Evolutionary conservation across 805 yeast genomes (phyloP).

Genomic region (Aciculoconidium aculeatum): DNA sequence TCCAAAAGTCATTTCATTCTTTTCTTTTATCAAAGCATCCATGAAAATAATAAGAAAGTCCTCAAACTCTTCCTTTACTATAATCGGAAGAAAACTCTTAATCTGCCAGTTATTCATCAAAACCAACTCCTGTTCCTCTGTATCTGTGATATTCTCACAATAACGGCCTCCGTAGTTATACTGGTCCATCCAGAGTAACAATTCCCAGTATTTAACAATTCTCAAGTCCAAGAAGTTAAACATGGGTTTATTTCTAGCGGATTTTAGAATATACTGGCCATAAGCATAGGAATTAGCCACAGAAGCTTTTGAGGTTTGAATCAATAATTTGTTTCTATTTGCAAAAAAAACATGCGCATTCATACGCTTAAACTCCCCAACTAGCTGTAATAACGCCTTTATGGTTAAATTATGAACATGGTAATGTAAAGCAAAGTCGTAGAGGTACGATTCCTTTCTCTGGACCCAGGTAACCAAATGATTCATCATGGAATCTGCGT

Average conservation of each 20-base stretch:
- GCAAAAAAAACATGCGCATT: constrained; percentile 82
- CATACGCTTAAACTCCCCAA: constrained; percentile 70
- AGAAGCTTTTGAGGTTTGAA: constrained; percentile 67
- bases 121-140: constrained; percentile 37
- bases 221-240: constrained; percentile 76
- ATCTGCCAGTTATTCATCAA: constrained; percentile 76
- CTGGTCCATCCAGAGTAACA: constrained; percentile 93
- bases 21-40: constrained; percentile 58
- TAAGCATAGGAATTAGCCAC: constrained; percentile 89
- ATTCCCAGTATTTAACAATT: constrained; percentile 82
- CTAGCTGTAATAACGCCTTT: constrained; percentile 72
- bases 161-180: constrained; percentile 76
- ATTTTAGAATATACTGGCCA: constrained; percentile 74
- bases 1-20: constrained; percentile 36
- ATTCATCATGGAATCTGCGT: constrained; percentile 81
- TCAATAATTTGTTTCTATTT: constrained; percentile 63
- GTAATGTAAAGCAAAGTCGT: constrained; percentile 73
- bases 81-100: constrained; percentile 62
- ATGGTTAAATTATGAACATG: constrained; percentile 84
- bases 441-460: constrained; percentile 62
- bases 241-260: constrained; percentile 72
- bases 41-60: constrained; percentile 80
- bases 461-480: constrained; percentile 84
- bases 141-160: constrained; percentile 40
- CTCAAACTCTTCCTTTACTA: constrained; percentile 76